Base-by-base conservation (phyloP, 2,329 filamentous ascomycete species). In the Rhynchosporium graminicola region DNA sequence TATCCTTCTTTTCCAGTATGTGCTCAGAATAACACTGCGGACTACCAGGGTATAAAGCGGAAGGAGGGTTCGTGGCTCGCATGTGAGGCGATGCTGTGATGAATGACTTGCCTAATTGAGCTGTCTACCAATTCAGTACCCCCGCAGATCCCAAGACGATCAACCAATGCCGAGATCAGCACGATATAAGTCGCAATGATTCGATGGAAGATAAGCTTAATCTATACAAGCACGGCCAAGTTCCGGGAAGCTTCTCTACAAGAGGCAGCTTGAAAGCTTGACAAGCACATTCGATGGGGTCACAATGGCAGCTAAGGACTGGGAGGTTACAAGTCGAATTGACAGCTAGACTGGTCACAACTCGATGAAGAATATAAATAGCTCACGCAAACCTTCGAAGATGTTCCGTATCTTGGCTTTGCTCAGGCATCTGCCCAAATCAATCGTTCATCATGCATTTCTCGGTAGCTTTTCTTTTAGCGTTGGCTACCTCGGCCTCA, bases 91-190 rank as follows among this genome's bases (percentile, higher is more conserved):
- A 54, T 50, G 55, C 42, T 36, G 29, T 10, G 38, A 42, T 48
- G 47, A 47, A 52, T 56, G 60, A 62, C 60, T 59, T 62, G 60
- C 60, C 60, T 62, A 62, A 59, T 62, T 13, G n/a, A 29, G 57
- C 31, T n/a, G 10, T 38, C 26, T 40, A 20, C 13, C 42, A 59
- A 50, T 4, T 46, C 33, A 13, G 43, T 52, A 48, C 43, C 15
- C 42, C 33, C 55, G 47, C 47, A 59, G 60, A 60, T 60, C 43
- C 9, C 40, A 55, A 29, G 45, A 60, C 48, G 15, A 56, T 43
- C 56, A 20, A 62, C 60, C 60, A 62, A 59, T 62, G 48, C 55
- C 60, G 48, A 57, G 10, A 55, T 38, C 38, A 59, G 43, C 51
- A n/a, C 31, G 47, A 20, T 3, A 47, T 48, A 10, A 29, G 48